These are phyloP conservation scores for Saccharomyces mikatae DNA, from an alignment of 805 yeast species.

Conservation along the genomic window DNA sequence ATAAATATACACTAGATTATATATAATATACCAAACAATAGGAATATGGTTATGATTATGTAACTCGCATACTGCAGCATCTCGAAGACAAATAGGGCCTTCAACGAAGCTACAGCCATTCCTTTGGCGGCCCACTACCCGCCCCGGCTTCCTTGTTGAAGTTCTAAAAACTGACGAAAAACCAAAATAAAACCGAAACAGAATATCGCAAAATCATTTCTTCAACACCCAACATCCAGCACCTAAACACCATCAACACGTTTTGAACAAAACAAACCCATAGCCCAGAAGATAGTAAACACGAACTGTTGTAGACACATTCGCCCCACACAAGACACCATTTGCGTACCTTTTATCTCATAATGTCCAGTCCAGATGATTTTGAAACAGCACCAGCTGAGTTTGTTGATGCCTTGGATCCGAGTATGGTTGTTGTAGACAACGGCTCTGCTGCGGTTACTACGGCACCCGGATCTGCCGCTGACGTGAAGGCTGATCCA, in stretches of 20 bases:
- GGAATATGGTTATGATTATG: neutral
- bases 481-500: neutral
- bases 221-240: conserved; percentile 6
- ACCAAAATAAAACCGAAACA: conserved; percentile 1
- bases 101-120: neutral
- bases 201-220: neutral
- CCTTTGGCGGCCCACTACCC: neutral
- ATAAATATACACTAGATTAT: neutral
- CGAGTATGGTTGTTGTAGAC: conserved; percentile 1
- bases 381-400: conserved; percentile 24
- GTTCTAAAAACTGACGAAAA: neutral
- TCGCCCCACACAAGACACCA: neutral
- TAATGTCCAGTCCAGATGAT: conserved; percentile 18
- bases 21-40: neutral
- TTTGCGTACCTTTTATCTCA: neutral
- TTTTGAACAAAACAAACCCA: neutral
- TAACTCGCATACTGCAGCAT: neutral
- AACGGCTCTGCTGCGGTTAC: neutral
- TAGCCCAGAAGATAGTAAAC: neutral
- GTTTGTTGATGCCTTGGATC: conserved; percentile 19
- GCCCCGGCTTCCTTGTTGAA: neutral
- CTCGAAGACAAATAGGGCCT: no score
- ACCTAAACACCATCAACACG: conserved; percentile 15
- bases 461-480: neutral
- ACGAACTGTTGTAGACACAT: neutral